Base-by-base conservation (phyloP, 1,284 basidiomycete species). In the Cutaneotrichosporon sp. region DNA sequence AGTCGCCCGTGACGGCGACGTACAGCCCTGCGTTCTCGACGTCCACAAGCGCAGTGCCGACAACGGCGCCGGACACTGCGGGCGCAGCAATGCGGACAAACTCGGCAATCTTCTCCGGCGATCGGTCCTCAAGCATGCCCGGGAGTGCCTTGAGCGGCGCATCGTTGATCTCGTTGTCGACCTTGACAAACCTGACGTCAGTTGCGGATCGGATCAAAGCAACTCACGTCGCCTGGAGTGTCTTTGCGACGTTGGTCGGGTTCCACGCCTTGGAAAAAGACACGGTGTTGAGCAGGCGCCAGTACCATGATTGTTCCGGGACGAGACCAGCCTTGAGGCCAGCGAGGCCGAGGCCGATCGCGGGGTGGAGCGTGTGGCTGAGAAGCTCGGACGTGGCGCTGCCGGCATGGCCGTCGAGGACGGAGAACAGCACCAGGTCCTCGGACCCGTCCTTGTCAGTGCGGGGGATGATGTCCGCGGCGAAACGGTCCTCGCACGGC, bases 361-460 rank as follows among this genome's bases (percentile, higher is more conserved):
- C 87, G 33, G 89, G 88, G 57, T 97, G 88, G 55, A 98, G 82
- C 37, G 87, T 82, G 49, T 86, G 85, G 2, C 87, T 85, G 30
- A 99, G 84, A 26, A 97, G 79, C 53, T 84, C 81, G 4, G 89
- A 91, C 1, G 96, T 98, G 52, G 90, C 81, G 59, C 68, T 80
- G 1, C 91, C 96, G 1, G 84, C 80, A 70, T 98, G 96, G 2
- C 96, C 96, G 68, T 98, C 96, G 82, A 93, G 86, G 23, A 96
- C 85, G 1, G 88, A 79, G 64, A 90, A 91, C 72, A 94, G 87
- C 46, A 89, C 77, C 59, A 87, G 80, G 67, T 89, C 87, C 10
- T 86, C 85, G 35, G 49, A 43, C 9, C 54, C 54, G 21, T 35
- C 43, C 30, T 49, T 22, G 17, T 44, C 23, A 77, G 59, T 81